phyloP scores from a whole-genome alignment of 1,139 yeast genomes.

The Scheffersomyces illinoinensis region DNA sequence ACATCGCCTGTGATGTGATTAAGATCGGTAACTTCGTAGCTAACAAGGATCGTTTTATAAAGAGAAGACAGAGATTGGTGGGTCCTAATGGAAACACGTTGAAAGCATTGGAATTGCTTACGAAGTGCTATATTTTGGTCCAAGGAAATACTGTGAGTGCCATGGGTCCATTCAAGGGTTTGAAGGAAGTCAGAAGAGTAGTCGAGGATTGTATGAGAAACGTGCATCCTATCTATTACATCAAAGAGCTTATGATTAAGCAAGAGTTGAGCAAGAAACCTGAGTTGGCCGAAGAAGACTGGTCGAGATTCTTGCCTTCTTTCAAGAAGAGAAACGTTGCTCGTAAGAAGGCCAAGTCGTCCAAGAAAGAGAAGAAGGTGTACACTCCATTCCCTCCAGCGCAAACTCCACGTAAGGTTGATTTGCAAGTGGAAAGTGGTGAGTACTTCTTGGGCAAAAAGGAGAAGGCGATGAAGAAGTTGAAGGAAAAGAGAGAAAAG shows the following conservation, averaged over 20 bases:
- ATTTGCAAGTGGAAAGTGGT: conserved; percentile 97
- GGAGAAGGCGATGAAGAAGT: conserved; percentile 72
- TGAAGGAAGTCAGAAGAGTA: conserved; percentile 88
- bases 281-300: conserved; percentile 91
- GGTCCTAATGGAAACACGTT: conserved; percentile 98
- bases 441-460: conserved; percentile 90
- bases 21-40: conserved; percentile 89
- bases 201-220: conserved; percentile 98
- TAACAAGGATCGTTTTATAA: conserved; percentile 90
- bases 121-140: conserved; percentile 90
- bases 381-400: conserved; percentile 99
- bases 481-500: conserved; percentile 76
- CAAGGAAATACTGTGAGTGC: conserved; percentile 98
- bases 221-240: conserved; percentile 94
- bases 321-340: conserved; percentile 96
- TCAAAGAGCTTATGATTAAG: conserved; percentile 96
- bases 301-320: conserved; percentile 96
- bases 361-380: conserved; percentile 68
- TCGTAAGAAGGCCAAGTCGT: conserved; percentile 80
- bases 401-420: conserved; percentile 95
- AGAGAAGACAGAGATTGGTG: conserved; percentile 92
- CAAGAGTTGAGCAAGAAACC: conserved; percentile 94
- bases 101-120: conserved; percentile 89
- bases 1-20: conserved; percentile 92
- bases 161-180: conserved; percentile 95